phyloP scores from a whole-genome alignment of 23 red algal genomes.

The Pyropia haitanensis region DNA sequence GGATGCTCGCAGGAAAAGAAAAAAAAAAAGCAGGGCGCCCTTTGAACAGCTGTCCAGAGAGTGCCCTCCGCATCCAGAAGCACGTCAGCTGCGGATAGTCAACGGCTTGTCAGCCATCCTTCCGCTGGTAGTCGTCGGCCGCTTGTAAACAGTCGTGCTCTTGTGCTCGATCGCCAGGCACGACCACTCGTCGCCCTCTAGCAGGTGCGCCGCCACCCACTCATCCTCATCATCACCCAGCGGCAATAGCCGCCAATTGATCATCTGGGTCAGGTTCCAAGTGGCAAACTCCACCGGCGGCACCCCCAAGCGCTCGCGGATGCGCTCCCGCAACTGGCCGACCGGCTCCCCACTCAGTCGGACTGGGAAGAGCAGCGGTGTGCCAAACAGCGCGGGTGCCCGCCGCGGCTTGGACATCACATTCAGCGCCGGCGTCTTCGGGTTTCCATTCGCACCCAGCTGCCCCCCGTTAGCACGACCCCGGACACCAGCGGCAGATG shows the following conservation, averaged over 20 bases:
- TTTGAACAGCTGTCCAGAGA: too few relatives aligned
- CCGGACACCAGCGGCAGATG: slow-evolving; percentile 43
- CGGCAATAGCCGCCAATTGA: not conserved
- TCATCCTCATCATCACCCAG: slow-evolving; percentile 36
- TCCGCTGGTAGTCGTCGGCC: slow-evolving; percentile 13
- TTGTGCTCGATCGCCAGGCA: slow-evolving; percentile 72
- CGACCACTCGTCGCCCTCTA: slow-evolving; percentile 35
- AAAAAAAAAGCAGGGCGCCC: too few relatives aligned
- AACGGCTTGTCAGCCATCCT: slow-evolving; percentile 74
- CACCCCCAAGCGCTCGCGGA: slow-evolving; percentile 42
- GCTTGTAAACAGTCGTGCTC: slow-evolving; percentile 17
- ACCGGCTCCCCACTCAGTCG: slow-evolving; percentile 36
- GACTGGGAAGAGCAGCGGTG: slow-evolving; percentile 63
- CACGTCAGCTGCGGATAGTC: slow-evolving; percentile 54
- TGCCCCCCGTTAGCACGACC: slow-evolving; percentile 44
- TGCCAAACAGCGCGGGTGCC: slow-evolving; percentile 56
- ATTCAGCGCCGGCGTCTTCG: too few relatives aligned
- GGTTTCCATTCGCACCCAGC: slow-evolving; percentile 4
- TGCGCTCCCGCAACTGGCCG: slow-evolving; percentile 30
- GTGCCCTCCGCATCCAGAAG: too few relatives aligned
- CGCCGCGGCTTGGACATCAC: slow-evolving; percentile 4
- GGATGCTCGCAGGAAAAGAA: too few relatives aligned
- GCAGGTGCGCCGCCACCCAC: slow-evolving; percentile 20
- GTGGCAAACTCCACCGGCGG: slow-evolving; percentile 38
- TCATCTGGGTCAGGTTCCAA: slow-evolving; percentile 65